A percentile compares a stretch with the other conserved stretches of the same genome.
phyloP scores from a whole-genome alignment of 345 rosid species.

The Trapa bicornis region DNA sequence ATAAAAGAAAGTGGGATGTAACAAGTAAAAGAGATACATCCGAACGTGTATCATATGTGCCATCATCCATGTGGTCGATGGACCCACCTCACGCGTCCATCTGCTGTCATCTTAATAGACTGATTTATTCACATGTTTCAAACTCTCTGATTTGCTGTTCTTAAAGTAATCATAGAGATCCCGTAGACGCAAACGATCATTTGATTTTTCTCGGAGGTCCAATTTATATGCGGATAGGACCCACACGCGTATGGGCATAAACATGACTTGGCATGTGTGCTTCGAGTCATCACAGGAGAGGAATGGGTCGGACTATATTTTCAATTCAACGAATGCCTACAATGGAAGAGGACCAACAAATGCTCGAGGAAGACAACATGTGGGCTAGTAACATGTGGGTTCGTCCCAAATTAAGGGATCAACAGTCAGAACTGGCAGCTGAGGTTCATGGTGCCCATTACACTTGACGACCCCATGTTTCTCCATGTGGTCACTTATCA shows the following conservation, averaged over 20 bases:
- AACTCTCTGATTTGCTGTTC: neutral
- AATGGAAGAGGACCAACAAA: slow-evolving; percentile 2
- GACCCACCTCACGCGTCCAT: slow-evolving; percentile 1
- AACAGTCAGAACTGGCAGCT: slow-evolving; percentile 21
- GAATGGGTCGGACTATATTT: neutral
- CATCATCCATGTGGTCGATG: neutral
- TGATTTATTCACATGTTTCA: neutral
- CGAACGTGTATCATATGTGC: neutral
- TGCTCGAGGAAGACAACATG: neutral
- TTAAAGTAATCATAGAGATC: neutral
- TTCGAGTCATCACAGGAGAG: neutral
- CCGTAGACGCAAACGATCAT: neutral
- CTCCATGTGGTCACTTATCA: neutral
- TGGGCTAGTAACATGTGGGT: slow-evolving; percentile 1
- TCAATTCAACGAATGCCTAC: neutral
- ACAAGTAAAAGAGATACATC: no score
- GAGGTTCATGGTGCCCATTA: neutral
- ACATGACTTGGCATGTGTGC: neutral
- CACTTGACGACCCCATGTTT: neutral
- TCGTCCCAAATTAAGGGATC: slow-evolving; percentile 11
- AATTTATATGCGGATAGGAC: neutral
- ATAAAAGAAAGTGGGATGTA: no score
- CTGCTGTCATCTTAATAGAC: neutral
- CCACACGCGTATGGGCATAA: neutral
- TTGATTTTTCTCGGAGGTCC: neutral